These are phyloP conservation scores for Gypsophila paniculata DNA, from an alignment of 179 eudicot genomes.

Conservation along the genomic window DNA sequence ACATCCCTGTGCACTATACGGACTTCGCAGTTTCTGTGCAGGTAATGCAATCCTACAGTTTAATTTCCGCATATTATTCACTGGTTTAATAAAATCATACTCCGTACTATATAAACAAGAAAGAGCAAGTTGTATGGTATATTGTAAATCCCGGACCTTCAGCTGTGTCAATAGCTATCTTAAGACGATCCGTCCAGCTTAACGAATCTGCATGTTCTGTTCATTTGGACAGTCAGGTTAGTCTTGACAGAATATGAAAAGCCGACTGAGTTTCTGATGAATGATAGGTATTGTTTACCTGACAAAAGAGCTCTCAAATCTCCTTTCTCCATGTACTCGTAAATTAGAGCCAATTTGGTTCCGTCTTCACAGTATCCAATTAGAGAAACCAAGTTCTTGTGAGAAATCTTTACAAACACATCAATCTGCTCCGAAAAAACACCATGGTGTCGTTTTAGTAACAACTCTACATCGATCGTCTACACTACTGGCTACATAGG, in stretches of 20 bases:
- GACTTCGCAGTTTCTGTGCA: slow-evolving; percentile 24
- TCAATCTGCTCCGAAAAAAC: slow-evolving; percentile 14
- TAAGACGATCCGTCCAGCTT: slow-evolving; percentile 16
- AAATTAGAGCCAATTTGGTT: slow-evolving; percentile 19
- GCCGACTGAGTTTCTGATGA: neutral
- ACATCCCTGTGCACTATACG: slow-evolving; percentile 31
- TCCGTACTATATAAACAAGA: neutral
- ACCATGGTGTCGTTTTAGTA: neutral
- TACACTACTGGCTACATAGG: too few relatives aligned
- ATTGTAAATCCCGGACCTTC: neutral
- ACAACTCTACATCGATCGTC: too few relatives aligned
- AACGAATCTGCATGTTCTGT: neutral
- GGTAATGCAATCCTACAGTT: slow-evolving; percentile 30
- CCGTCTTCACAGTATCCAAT: slow-evolving; percentile 21
- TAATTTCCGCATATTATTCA: neutral
- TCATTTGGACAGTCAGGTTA: neutral
- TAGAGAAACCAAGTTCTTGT: slow-evolving; percentile 24
- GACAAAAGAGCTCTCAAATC: slow-evolving; percentile 16
- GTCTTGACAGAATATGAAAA: neutral
- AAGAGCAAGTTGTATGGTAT: neutral
- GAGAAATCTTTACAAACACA: slow-evolving; percentile 18
- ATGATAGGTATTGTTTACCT: neutral
- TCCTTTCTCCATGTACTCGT: slow-evolving; percentile 22
- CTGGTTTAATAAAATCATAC: neutral
- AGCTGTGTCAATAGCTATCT: slow-evolving; percentile 22